phyloP scores from a whole-genome alignment of 148 eudicot species.

The Chenopodium quinoa region DNA sequence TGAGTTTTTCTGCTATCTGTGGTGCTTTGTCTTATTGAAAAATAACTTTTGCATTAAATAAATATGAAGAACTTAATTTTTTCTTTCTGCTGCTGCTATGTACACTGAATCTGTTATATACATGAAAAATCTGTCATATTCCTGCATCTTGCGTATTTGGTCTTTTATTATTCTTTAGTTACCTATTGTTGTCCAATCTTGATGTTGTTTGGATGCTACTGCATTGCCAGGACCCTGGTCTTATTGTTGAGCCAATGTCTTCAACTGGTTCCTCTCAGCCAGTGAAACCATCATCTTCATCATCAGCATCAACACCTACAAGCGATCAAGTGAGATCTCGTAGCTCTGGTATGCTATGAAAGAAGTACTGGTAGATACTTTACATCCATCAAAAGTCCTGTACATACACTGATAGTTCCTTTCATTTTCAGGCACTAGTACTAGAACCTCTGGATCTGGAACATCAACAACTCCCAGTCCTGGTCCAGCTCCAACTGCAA shows the following conservation, averaged over 20 bases:
- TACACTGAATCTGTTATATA: not conserved
- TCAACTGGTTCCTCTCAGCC: slow-evolving; percentile 59
- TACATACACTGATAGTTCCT: not conserved
- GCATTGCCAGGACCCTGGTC: slow-evolving; percentile 69
- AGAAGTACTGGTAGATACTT: slow-evolving; percentile 1
- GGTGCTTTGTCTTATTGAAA: not conserved
- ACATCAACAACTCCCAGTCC: slow-evolving; percentile 50
- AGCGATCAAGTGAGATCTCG: slow-evolving; percentile 53
- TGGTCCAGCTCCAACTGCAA: slow-evolving; percentile 54
- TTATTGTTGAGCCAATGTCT: slow-evolving; percentile 81
- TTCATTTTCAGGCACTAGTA: slow-evolving; percentile 49
- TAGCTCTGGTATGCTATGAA: slow-evolving; percentile 47
- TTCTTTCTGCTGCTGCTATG: not conserved
- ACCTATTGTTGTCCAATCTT: slow-evolving; percentile 4
- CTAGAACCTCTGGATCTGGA: slow-evolving; percentile 73
- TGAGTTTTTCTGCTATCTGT: not conserved
- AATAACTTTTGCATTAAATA: not conserved
- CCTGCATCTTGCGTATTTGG: not conserved
- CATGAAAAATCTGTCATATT: not conserved
- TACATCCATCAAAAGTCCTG: not conserved
- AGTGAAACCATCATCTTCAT: slow-evolving; percentile 48
- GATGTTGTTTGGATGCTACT: slow-evolving; percentile 19
- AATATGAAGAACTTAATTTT: not conserved
- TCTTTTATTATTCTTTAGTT: not conserved
- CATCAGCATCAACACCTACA: slow-evolving; percentile 50